Percentiles rank a stretch among this genome's conserved stretches.
Conservation (phyloP, 2,329 filamentous ascomycete genomes). For the Exserohilum turcica region DNA sequence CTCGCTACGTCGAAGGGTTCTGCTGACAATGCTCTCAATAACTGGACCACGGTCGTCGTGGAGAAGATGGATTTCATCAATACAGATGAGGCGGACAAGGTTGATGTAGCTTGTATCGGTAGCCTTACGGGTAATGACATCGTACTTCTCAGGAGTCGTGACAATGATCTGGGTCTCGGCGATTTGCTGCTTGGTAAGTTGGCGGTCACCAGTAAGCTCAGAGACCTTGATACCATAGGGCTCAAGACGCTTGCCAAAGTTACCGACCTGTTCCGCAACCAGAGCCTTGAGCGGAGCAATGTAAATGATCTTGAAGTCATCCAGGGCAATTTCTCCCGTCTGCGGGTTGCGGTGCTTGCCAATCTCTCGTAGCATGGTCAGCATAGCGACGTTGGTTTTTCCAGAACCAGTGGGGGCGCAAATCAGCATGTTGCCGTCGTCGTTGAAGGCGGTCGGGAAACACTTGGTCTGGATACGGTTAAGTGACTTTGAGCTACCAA, state of each 20-base stretch:
- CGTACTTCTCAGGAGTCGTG: slow-evolving; percentile 98
- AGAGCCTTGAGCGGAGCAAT: slow-evolving; percentile 95
- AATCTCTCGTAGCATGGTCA: slow-evolving; percentile 93
- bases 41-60: slow-evolving; percentile 98
- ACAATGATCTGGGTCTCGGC: slow-evolving; percentile 97
- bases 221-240: slow-evolving; percentile 89
- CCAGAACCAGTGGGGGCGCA: slow-evolving; percentile 96
- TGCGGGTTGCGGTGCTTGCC: slow-evolving; percentile 89
- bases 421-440: slow-evolving; percentile 96
- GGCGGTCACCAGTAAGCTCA: slow-evolving; percentile 96
- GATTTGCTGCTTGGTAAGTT: slow-evolving; percentile 98
- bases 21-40: slow-evolving; percentile 92
- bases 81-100: slow-evolving; percentile 92
- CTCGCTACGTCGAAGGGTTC: slow-evolving; percentile 90
- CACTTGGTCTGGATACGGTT: slow-evolving; percentile 97
- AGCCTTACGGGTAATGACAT: slow-evolving; percentile 97
- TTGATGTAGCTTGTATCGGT: slow-evolving; percentile 97
- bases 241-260: slow-evolving; percentile 89
- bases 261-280: slow-evolving; percentile 97
- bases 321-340: slow-evolving; percentile 92
- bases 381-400: slow-evolving; percentile 98
- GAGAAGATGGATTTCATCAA: slow-evolving; percentile 96
- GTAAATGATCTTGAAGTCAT: slow-evolving; percentile 98
- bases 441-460: slow-evolving; percentile 85
- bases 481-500: slow-evolving; percentile 81